Evolutionary conservation across 495 filamentous ascomycete species (phyloP), one percentile per base, ranked within the genome.

Genomic region (Hypoxylon fuscum): DNA sequence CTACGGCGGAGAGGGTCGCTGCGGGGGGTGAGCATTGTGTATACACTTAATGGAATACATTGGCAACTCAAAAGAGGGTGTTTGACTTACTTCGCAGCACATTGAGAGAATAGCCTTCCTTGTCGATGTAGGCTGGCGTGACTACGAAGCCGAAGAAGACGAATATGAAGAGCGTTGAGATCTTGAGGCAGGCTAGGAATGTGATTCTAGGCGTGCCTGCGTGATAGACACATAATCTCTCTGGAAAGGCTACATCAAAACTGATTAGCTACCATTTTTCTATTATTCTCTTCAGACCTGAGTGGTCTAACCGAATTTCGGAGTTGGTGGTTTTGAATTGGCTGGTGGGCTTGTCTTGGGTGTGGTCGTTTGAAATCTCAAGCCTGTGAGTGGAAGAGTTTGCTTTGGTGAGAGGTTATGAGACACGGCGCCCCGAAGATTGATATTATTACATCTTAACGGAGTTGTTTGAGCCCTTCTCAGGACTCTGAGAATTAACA

Each of bases 111-210:
- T 59, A 41, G 18, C 79, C 80, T 38, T 78, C 76, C 2, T 80
- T 72, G 14, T 77, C 47, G 56, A 79, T 78, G 66, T 86, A 88
- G 5, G 76, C 72, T 2, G 90, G 90, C 0, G 83, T 83, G 22
- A 87, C 76, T 29, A 90, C 64, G 25, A 88, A 50, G 63, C 76
- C 76, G 58, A 88, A 88, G 52, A 85, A 84, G 21, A 80, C 78
- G 21, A 89, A 88, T 53, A 90, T 70, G 64, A 92, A 85, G 43
- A 96, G 79, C 10, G 89, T 88, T 0, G 85, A 86, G 27, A 92
- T 63, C 67, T 92, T 90, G 51, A 92, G 57, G 55, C 79, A 81
- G 18, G 85, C 87, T 31, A 93, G 68, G 66, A 91, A 88, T 18
- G 87, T 83, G 12, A 81, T 87, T 58, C 83, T 80, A 14, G 78